Evolutionary conservation across 2,329 filamentous ascomycete species (phyloP), one percentile per base, ranked within the genome.

Genomic region (Ramularia collo-cygni): DNA sequence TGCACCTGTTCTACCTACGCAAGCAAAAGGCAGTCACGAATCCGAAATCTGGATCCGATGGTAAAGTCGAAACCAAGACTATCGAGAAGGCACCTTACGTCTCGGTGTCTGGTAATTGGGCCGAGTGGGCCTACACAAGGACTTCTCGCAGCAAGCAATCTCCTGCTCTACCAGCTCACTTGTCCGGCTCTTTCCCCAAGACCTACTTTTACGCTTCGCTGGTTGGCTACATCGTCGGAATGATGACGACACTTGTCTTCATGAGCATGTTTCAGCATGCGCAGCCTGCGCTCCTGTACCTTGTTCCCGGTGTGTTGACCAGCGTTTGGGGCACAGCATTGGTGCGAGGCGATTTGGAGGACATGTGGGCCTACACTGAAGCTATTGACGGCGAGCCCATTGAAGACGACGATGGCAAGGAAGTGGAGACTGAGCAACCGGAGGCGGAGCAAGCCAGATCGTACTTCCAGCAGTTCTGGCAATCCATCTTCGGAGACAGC

Each of bases 241-340:
- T 96, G 79, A 46, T 87, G 2, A 69, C 72, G 2, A 95, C 90
- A 0, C 64, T 95, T 13, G 67, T 74, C 0, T 83, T 88, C 54
- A 83, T 96, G 65, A 71, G 88, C 35, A 66, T 86, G 8, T 92
- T 79, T 56, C 74, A 82, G 33, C 86, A 86, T 47, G 86, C 85
- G 2, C 90, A 98, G 59, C 90, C 90, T 0, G 90, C 92, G 6
- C 71, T 98, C 21, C 68, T 98, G 10, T 96, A 96, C 59, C 77
- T 98, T 5, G 92, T 96, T 0, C 90, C 90, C 0, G 82, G 85
- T 1, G 86, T 96, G 0, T 66, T 95, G 4, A 70, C 75, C 1
- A 75, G 81, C 1, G 59, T 92, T 1, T 93, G 86, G 83, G 62
- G 79, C 3, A 92, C 84, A 2, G 90, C 83, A 0, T 52, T 80